These are phyloP conservation scores for Starmerella powellii DNA, from an alignment of 805 yeast genomes.

Conservation along the genomic window DNA sequence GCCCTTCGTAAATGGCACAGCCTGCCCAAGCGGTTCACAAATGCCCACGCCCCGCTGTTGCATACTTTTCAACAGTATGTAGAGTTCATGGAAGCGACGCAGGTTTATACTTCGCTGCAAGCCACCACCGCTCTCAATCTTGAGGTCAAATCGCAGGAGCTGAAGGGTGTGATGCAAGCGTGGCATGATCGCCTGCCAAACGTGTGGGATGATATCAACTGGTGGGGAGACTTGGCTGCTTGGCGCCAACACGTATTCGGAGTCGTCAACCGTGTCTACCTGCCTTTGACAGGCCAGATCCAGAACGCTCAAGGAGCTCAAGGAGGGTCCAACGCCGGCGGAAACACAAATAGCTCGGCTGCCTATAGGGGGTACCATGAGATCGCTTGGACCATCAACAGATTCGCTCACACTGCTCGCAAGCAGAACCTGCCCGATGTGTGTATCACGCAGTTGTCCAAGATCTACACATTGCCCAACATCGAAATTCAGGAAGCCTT, in stretches of 20 bases:
- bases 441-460: constrained; percentile 80
- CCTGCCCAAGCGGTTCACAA: constrained; percentile 50
- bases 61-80: constrained; percentile 96
- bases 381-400: constrained; percentile 95
- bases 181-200: constrained; percentile 98
- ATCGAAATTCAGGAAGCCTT: constrained; percentile 98
- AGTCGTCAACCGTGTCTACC: constrained; percentile 84
- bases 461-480: constrained; percentile 90
- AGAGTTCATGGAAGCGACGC: constrained; percentile 94
- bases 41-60: constrained; percentile 77
- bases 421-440: constrained; percentile 96
- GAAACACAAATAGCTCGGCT: constrained; percentile 60
- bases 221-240: constrained; percentile 95
- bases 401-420: constrained; percentile 97
- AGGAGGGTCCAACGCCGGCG: constrained; percentile 33
- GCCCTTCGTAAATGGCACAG: constrained; percentile 89
- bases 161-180: constrained; percentile 86
- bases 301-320: constrained; percentile 42
- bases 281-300: constrained; percentile 78
- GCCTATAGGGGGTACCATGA: constrained; percentile 98
- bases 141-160: constrained; percentile 85
- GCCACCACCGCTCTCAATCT: constrained; percentile 85
- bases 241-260: constrained; percentile 99
- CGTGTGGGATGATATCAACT: constrained; percentile 91
- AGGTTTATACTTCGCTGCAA: constrained; percentile 74